Evolutionary conservation across 305 asterid species (phyloP), one percentile per base, ranked within the genome.

Genomic region (Solanum hybrid): DNA sequence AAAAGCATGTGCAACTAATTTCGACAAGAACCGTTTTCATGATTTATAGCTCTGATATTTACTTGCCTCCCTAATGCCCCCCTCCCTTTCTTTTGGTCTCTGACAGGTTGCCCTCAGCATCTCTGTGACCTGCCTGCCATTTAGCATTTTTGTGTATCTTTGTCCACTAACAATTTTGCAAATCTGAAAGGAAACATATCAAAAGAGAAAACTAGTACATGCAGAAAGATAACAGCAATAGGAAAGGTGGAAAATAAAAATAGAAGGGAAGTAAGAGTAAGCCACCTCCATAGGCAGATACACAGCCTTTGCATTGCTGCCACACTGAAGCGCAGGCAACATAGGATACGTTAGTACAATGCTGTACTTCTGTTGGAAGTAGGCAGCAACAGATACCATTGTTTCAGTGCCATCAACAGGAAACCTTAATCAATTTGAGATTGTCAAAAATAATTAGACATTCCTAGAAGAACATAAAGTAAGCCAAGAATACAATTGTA

Each of bases 281-380:
- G 24, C 86, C 80, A 96, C 99, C 99, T 97, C 99, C 98, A 97
- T 96, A 0, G 99, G 99, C 82, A 96, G 90, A 93, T 92, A 95
- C 2, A 89, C 90, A 0, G 99, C 97, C 77, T 90, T 96, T n/a
- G 96, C 14, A 80, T 88, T 96, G 88, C 87, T 95, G 9, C 99
- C 99, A 17, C 94, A 90, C 90, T 93, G 95, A 89, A 97, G n/a
- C 6, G 98, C 97, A 32, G 98, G 99, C 90, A 97, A 84, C 38
- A 4, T 11, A 0, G 95, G 95, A 89, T 87, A 90, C 27, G 17
- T 17, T 0, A 97, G 94, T 3, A 0, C 15, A 79, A 93, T 90
- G 1, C 90, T 89, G 91, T 96, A 95, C 89, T 89, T 91, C 79
- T 92, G 80, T 2, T 13, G 90, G 87, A 95, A 97, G 93, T 96